Base-by-base conservation (phyloP, 306 rosid species). In the Trichosanthes cucumerina region DNA sequence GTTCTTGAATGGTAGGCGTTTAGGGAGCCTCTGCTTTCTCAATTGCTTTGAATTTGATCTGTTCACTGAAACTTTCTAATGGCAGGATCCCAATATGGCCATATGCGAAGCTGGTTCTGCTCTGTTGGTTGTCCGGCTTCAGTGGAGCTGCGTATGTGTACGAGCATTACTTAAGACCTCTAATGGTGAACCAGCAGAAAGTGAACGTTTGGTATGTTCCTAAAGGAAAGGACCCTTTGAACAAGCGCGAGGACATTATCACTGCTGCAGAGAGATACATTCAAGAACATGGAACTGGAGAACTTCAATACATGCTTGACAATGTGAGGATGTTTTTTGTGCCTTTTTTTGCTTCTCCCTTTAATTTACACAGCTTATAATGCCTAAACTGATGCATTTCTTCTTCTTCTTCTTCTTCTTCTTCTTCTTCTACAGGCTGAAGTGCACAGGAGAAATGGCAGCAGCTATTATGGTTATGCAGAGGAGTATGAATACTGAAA, bases 71-170 rank as follows among this genome's bases (percentile, higher is more conserved):
- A 63, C 14, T 47, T 47, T 44, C 1, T 4, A 83, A 26, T 92
- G 80, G 57, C 85, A 95, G 99, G 98, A 81, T 96, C 75, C 98
- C 97, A 2, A 76, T 96, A 76, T 96, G 98, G 98, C 88, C 99
- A 43, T 92, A 92, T 83, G 91, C 86, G 36, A 95, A 90, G 91
- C 86, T 96, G 82, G 87, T 92, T 56, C n/a, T 75, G 65, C 84
- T 88, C 19, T 88, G 93, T 83, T 96, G 99, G 99, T 84, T 96
- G 93, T 96, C 91, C 64, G 82, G 88, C 88, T 92, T 93, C 72
- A 88, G 85, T 24, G 99, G 99, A 31, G 98, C 99, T 74, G 93
- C 98, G 41, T 88, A 86, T 43, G 93, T 96, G 46, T 96, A 96
- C 9, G 99, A 95, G 73, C 96, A 95, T 81, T 90, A 86, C 65